Evolutionary conservation across 2,329 filamentous ascomycete genomes (phyloP).

Genomic region (Colletotrichum orbiculare): DNA sequence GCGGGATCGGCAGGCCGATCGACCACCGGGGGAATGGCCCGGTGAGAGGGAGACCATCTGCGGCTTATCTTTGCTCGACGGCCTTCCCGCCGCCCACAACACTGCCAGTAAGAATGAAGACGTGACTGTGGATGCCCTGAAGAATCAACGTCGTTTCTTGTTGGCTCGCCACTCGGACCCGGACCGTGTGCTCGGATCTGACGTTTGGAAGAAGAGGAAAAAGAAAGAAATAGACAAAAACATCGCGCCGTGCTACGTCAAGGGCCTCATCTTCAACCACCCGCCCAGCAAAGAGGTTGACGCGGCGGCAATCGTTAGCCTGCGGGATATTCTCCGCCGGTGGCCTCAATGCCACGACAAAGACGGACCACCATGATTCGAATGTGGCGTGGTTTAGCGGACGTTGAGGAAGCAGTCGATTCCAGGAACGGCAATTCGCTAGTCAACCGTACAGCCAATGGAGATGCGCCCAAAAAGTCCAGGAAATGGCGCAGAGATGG

Average conservation of each 20-base stretch:
- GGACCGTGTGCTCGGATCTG: too few species aligned
- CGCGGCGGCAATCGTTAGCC: neutral
- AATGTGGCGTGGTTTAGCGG: slow-evolving; percentile 31
- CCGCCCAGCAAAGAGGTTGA: too few species aligned
- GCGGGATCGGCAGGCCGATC: slow-evolving; percentile 31
- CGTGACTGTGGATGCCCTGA: too few species aligned
- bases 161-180: too few species aligned
- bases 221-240: too few species aligned
- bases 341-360: slow-evolving; percentile 19
- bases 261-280: too few species aligned
- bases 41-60: slow-evolving; percentile 6
- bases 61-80: too few species aligned
- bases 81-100: too few species aligned
- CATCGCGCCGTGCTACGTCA: too few species aligned
- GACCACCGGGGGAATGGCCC: slow-evolving; percentile 22
- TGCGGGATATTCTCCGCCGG: slow-evolving; percentile 17
- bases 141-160: too few species aligned
- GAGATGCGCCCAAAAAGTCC: neutral
- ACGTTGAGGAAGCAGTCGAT: slow-evolving; percentile 19
- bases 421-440: slow-evolving; percentile 26
- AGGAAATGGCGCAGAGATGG: slow-evolving; percentile 9
- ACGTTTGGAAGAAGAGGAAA: too few species aligned
- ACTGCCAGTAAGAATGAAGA: too few species aligned
- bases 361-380: slow-evolving; percentile 19
- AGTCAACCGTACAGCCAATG: neutral